Evolutionary conservation across 257 asterid species (phyloP), one percentile per base, ranked within the genome.

Genomic region (Phtheirospermum japonicum): DNA sequence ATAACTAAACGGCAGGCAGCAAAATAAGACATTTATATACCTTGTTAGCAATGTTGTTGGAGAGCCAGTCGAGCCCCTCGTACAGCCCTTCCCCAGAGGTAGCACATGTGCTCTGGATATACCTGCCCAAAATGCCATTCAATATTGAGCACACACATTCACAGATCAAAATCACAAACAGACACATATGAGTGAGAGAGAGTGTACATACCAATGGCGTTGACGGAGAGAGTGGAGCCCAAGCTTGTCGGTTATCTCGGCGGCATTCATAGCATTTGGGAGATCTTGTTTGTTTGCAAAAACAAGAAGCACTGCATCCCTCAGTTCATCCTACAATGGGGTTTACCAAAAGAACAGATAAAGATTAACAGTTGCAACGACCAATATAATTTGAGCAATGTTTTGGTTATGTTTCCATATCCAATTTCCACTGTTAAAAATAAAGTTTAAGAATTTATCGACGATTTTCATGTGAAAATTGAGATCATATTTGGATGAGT

Each of bases 51-150:
- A 83, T 80, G 85, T 80, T 83, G 85, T 83, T 83, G 64, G 90
- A 80, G 66, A 83, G 90, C 90, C 90, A 83, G 70, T 83, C 90
- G 42, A 83, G 80, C 46, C 90, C 90, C 76, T 83, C 90, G 50
- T 80, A 83, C 42, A 83, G 71, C 59, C 90, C 90, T 74, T 83
- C 90, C 7, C 89, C 89, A 31, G 89, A 83, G 31, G 90, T 83
- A 40, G 89, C 89, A 71, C 89, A 83, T 31, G 89, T 83, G 77
- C 89, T 83, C 86, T 83, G 89, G 68, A 83, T 80, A 72, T 83
- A 80, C 90, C 89, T 83, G 73, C 40, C 5, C 49, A 46, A 26
- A 16, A n/a, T n/a, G n/a, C n/a, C n/a, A n/a, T n/a, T n/a, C n/a
- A n/a, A n/a, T n/a, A n/a, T n/a, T n/a, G 59, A 9, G 54, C 7